Conservation (phyloP, 768 basidiomycete species). For the Auricularia auricula-judae region DNA sequence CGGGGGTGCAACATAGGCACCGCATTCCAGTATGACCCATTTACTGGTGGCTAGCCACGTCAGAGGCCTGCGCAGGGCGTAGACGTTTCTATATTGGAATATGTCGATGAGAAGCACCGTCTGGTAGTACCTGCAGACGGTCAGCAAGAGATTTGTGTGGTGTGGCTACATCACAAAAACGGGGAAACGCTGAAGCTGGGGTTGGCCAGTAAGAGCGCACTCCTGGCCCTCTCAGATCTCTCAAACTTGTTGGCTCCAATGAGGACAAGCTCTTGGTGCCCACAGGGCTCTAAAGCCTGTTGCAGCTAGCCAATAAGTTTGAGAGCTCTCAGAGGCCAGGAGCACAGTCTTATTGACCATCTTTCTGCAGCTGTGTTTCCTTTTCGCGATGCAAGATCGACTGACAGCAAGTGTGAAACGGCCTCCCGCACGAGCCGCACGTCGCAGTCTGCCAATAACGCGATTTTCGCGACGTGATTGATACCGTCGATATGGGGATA, state of each 20-base stretch:
- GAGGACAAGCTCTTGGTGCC: too few relatives aligned
- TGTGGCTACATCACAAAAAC: too few relatives aligned
- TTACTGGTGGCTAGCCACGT: slow-evolving; percentile 79
- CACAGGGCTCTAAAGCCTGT: too few relatives aligned
- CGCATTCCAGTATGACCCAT: slow-evolving; percentile 84
- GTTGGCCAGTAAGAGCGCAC: too few relatives aligned
- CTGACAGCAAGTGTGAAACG: slow-evolving; percentile 85
- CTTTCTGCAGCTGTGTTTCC: too few relatives aligned
- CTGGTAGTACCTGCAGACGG: slow-evolving; percentile 71
- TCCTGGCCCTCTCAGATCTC: too few relatives aligned
- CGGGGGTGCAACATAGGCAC: slow-evolving; percentile 76
- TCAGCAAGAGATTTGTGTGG: background rate
- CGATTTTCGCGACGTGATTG: slow-evolving; percentile 85
- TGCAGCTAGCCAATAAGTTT: too few relatives aligned
- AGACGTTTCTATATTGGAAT: slow-evolving; percentile 97
- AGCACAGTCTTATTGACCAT: too few relatives aligned
- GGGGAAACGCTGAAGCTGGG: too few relatives aligned
- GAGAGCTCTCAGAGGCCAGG: too few relatives aligned
- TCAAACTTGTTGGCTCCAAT: too few relatives aligned
- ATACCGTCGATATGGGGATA: slow-evolving; percentile 79
- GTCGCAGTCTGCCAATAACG: slow-evolving; percentile 84
- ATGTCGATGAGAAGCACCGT: slow-evolving; percentile 95
- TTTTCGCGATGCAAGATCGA: background rate
- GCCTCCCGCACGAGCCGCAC: slow-evolving; percentile 71
- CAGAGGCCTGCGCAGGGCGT: slow-evolving; percentile 77